These are phyloP conservation scores for Butyriboletus appendiculatus DNA, from an alignment of 1,284 basidiomycete genomes.

Conservation along the genomic window DNA sequence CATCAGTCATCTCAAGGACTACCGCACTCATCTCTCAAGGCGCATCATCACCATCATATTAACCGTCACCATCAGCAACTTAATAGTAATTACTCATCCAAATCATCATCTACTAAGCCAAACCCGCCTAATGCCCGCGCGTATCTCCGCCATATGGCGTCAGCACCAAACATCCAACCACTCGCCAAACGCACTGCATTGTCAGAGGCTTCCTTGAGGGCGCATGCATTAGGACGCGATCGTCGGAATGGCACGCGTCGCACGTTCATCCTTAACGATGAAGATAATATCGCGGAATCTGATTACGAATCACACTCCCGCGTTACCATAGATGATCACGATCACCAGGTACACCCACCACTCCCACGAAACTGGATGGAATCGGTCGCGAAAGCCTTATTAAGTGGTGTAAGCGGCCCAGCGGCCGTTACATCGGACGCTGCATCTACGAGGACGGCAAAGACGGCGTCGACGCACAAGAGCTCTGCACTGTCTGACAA, in stretches of 20 bases:
- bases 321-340: constrained; percentile 13
- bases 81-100: constrained; percentile 29
- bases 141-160: constrained; percentile 70
- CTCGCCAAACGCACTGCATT: constrained; percentile 36
- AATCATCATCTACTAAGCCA: constrained; percentile 25
- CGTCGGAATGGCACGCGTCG: constrained; percentile 16
- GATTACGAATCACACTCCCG: constrained; percentile 17
- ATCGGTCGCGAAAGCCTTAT: constrained; percentile 58
- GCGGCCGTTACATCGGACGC: constrained; percentile 22
- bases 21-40: constrained; percentile 33
- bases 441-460: constrained; percentile 23
- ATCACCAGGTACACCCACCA: constrained; percentile 35
- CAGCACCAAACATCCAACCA: constrained; percentile 55
- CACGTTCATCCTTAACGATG: constrained; percentile 29
- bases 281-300: constrained; percentile 25
- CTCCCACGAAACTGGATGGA: constrained; percentile 65
- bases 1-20: constrained; percentile 29
- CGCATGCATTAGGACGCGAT: constrained; percentile 16
- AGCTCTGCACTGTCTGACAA: constrained; percentile 42
- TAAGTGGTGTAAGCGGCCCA: constrained; percentile 44
- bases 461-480: constrained; percentile 24
- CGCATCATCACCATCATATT: constrained; percentile 26
- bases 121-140: constrained; percentile 45
- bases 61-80: constrained; percentile 16
- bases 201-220: constrained; percentile 26